These are phyloP conservation scores for Casuarina cunninghamiana DNA, from an alignment of 306 rosid genomes.

Conservation along the genomic window DNA sequence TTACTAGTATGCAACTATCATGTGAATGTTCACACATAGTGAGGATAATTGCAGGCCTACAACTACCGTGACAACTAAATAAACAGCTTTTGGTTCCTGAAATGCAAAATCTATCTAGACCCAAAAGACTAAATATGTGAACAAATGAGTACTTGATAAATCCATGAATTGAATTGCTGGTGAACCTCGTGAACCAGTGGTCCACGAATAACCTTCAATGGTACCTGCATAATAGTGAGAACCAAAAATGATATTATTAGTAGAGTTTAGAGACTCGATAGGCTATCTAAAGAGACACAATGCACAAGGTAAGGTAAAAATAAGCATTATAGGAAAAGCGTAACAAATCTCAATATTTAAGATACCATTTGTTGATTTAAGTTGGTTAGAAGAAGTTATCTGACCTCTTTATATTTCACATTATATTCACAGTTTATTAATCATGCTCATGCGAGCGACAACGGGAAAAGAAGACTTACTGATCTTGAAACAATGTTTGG, in stretches of 20 bases:
- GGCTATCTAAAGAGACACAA: background rate
- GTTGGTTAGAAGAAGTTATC: too few relatives aligned
- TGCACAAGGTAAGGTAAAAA: background rate
- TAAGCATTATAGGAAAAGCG: background rate
- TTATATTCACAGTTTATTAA: too few relatives aligned
- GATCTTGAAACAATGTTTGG: slow-evolving; percentile 72
- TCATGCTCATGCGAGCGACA: background rate
- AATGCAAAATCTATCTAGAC: background rate
- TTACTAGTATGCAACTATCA: slow-evolving; percentile 3
- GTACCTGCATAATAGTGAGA: slow-evolving; percentile 41
- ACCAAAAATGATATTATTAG: background rate
- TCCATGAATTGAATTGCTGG: slow-evolving; percentile 77
- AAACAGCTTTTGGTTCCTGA: background rate
- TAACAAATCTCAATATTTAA: background rate
- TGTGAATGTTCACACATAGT: background rate
- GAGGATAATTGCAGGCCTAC: background rate
- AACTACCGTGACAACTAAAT: background rate
- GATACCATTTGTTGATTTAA: background rate
- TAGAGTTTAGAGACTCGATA: background rate
- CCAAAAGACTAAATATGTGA: background rate
- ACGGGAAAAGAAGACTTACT: slow-evolving; percentile 44
- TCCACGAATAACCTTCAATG: slow-evolving; percentile 62
- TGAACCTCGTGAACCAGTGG: slow-evolving; percentile 70
- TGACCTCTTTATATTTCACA: too few relatives aligned
- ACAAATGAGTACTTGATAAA: slow-evolving; percentile 62